Evolutionary conservation across 2,329 filamentous ascomycete genomes (phyloP).

Genomic region (Cryphonectria carpinicola): DNA sequence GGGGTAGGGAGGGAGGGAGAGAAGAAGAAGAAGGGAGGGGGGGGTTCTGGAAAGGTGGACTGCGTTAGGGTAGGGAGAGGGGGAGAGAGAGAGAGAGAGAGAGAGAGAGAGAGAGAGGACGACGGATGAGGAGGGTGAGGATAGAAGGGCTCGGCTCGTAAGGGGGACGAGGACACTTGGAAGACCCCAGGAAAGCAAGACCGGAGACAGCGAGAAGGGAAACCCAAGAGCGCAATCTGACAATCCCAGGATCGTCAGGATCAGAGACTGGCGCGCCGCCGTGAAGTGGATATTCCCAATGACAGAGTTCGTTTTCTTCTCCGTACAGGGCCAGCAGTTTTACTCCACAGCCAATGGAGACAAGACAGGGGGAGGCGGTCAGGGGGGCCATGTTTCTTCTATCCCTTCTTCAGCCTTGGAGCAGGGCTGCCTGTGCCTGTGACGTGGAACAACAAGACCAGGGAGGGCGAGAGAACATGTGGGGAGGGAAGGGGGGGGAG

Average conservation of each 20-base stretch:
- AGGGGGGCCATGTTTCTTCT: not conserved
- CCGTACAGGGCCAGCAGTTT: not conserved
- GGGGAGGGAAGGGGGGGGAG: no score
- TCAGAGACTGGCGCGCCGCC: not conserved
- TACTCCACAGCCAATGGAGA: not conserved
- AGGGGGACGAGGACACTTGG: not conserved
- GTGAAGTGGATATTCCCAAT: not conserved
- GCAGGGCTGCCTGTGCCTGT: not conserved
- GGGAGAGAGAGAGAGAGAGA: not conserved
- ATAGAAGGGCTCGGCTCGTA: not conserved
- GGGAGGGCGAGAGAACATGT: not conserved
- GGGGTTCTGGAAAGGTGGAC: not conserved
- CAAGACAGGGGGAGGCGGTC: not conserved
- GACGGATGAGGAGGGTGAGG: not conserved
- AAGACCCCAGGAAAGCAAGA: not conserved
- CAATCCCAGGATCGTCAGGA: conserved; percentile 8
- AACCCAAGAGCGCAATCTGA: conserved; percentile 9
- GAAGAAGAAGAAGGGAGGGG: conserved; percentile 5
- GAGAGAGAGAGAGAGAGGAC: not conserved
- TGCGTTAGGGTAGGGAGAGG: not conserved
- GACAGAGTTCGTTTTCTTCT: not conserved
- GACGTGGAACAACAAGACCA: not conserved
- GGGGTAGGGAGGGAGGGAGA: not conserved
- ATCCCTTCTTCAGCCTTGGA: not conserved
- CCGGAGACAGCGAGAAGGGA: conserved; percentile 19